phyloP scores from a whole-genome alignment of 192 early-diverging fungal genomes.

The Coemansia sp. region DNA sequence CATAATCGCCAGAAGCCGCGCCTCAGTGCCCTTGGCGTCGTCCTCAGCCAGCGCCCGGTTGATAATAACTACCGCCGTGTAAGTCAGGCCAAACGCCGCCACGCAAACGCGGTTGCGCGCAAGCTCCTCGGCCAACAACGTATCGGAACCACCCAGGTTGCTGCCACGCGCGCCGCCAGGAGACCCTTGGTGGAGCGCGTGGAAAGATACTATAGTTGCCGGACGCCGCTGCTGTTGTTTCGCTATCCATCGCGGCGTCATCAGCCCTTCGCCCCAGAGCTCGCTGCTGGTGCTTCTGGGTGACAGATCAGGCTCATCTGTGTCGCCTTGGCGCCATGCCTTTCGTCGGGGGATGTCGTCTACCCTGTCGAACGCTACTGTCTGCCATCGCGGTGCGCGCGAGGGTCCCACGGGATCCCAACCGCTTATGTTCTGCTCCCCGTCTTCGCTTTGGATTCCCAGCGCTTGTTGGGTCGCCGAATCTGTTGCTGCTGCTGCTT shows the following conservation, averaged over 20 bases:
- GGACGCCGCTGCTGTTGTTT: constrained; percentile 43
- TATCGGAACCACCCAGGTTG: constrained; percentile 6
- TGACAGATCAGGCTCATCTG: constrained; percentile 9
- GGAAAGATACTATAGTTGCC: constrained; percentile 37
- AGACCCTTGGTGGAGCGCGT: constrained; percentile 19
- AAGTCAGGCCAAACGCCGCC: constrained; percentile 31
- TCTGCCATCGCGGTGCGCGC: constrained; percentile 35
- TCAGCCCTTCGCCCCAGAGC: constrained; percentile 24
- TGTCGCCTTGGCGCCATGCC: neutral
- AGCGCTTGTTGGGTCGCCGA: neutral
- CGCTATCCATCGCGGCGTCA: constrained; percentile 27
- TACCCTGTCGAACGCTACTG: constrained; percentile 21
- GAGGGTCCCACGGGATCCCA: constrained; percentile 28
- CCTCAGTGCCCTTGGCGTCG: constrained; percentile 7
- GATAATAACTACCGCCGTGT: constrained; percentile 37
- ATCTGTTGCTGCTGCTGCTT: neutral
- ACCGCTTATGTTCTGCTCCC: neutral
- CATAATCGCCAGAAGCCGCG: constrained; percentile 12
- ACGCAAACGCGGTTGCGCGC: constrained; percentile 52
- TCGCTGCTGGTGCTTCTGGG: constrained; percentile 13
- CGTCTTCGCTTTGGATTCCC: neutral
- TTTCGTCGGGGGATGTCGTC: constrained; percentile 47
- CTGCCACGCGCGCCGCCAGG: neutral
- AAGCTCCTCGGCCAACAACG: constrained; percentile 25
- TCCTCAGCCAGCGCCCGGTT: constrained; percentile 20